phyloP scores from a whole-genome alignment of 1,139 yeast species.

The Kluyveromyces marxianus region DNA sequence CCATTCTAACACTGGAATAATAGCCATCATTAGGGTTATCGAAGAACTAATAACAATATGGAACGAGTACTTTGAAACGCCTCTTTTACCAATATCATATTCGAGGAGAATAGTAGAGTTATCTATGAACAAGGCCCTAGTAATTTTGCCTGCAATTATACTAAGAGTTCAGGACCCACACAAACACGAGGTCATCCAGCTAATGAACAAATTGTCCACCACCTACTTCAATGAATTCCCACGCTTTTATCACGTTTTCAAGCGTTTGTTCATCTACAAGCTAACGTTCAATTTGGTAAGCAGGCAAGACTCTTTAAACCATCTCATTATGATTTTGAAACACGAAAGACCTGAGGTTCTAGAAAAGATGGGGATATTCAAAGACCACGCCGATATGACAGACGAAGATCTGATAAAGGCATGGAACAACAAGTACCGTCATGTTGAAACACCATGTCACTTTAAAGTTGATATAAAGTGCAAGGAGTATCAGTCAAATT shows the following conservation, averaged over 20 bases:
- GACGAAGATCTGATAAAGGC: neutral
- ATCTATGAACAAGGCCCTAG: constrained; percentile 19
- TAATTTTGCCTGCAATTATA: constrained; percentile 21
- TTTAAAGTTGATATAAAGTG: constrained; percentile 7
- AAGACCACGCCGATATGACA: neutral
- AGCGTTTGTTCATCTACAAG: constrained; percentile 26
- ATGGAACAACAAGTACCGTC: constrained; percentile 2
- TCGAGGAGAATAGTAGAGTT: constrained; percentile 25
- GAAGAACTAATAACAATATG: constrained; percentile 11
- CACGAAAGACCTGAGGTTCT: constrained; percentile 8
- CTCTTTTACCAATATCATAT: constrained; percentile 9
- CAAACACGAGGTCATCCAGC: constrained; percentile 10
- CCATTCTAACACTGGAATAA: constrained; percentile 1
- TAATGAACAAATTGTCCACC: constrained; percentile 20
- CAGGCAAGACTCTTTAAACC: constrained; percentile 21
- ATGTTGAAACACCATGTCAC: constrained; percentile 3
- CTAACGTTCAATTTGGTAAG: constrained; percentile 23
- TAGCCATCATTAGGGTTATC: constrained; percentile 8
- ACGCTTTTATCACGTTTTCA: constrained; percentile 24
- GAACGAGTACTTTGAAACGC: constrained; percentile 6
- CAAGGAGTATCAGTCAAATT: neutral
- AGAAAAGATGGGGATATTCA: constrained; percentile 1
- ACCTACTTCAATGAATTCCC: constrained; percentile 27
- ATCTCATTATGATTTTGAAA: constrained; percentile 21
- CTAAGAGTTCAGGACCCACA: constrained; percentile 18